Conservation (phyloP, 768 basidiomycete species). For the Albatrellus ellisii region DNA sequence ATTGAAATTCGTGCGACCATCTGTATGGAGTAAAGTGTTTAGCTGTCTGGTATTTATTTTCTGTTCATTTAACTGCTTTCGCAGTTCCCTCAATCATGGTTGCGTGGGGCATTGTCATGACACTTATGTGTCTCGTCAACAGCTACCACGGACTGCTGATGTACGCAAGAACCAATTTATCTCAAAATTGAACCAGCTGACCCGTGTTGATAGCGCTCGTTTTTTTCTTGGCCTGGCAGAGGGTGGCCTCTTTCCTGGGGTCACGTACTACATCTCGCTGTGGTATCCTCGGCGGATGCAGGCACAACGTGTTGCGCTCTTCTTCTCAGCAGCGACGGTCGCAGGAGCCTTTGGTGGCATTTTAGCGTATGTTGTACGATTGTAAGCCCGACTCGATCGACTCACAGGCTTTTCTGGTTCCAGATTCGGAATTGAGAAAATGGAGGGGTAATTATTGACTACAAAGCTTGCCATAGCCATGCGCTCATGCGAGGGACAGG, state of each 20-base stretch:
- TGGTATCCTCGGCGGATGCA: slow-evolving; percentile 52
- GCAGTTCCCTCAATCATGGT: slow-evolving; percentile 28
- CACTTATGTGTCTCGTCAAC: slow-evolving; percentile 25
- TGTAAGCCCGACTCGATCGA: too few relatives aligned
- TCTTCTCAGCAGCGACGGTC: slow-evolving; percentile 48
- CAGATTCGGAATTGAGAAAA: slow-evolving; percentile 25
- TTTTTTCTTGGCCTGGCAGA: slow-evolving; percentile 34
- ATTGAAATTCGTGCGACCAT: slow-evolving; percentile 22
- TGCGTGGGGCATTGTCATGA: slow-evolving; percentile 26
- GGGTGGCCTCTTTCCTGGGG: slow-evolving; percentile 27
- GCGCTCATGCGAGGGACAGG: too few relatives aligned
- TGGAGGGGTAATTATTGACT: slow-evolving; percentile 27
- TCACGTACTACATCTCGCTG: slow-evolving; percentile 34
- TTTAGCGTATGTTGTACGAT: slow-evolving; percentile 32
- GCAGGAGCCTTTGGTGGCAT: slow-evolving; percentile 39
- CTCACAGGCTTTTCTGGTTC: not conserved
- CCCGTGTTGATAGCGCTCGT: slow-evolving; percentile 18
- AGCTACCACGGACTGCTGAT: slow-evolving; percentile 18
- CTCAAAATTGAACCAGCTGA: not conserved
- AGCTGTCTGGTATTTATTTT: too few relatives aligned
- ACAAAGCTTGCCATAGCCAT: not conserved
- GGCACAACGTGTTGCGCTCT: slow-evolving; percentile 43
- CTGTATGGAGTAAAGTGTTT: slow-evolving; percentile 21
- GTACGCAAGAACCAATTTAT: slow-evolving; percentile 16
- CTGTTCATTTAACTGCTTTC: slow-evolving; percentile 9